phyloP scores from a whole-genome alignment of 768 basidiomycete genomes.

The Termitomyces sp. region DNA sequence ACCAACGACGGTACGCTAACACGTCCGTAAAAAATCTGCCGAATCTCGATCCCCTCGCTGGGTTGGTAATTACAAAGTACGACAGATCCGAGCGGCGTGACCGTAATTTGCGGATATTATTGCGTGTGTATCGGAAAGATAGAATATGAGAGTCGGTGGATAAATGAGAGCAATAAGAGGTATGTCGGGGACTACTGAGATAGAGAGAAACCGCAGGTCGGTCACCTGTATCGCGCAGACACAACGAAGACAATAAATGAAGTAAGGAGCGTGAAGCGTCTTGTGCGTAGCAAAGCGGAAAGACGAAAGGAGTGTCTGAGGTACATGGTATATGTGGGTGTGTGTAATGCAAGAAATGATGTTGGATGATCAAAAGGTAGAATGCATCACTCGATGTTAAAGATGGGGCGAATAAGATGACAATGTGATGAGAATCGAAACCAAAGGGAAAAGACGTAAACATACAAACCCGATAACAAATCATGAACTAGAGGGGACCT shows the following conservation, averaged over 20 bases:
- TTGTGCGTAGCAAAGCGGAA: not conserved
- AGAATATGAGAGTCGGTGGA: not conserved
- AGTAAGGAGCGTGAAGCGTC: slow-evolving; percentile 10
- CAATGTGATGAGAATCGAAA: not conserved
- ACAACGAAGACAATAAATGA: not conserved
- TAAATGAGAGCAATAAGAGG: slow-evolving; percentile 8
- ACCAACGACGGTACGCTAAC: no score
- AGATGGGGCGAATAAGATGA: not conserved
- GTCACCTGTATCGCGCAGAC: not conserved
- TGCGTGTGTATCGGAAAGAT: not conserved
- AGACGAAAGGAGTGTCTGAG: slow-evolving; percentile 9
- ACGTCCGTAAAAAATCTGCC: no score
- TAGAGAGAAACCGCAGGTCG: not conserved
- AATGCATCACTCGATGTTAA: not conserved
- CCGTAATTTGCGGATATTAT: not conserved
- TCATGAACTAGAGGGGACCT: no score
- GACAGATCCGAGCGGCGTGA: not conserved
- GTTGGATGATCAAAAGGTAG: not conserved
- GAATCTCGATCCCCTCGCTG: no score
- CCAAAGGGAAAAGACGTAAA: not conserved
- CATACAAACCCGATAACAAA: not conserved
- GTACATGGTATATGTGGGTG: not conserved
- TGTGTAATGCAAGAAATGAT: not conserved
- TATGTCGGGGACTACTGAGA: not conserved
- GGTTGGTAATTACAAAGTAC: not conserved